Conservation (phyloP, 345 rosid genomes). For the Cardiospermum halicacabum region DNA sequence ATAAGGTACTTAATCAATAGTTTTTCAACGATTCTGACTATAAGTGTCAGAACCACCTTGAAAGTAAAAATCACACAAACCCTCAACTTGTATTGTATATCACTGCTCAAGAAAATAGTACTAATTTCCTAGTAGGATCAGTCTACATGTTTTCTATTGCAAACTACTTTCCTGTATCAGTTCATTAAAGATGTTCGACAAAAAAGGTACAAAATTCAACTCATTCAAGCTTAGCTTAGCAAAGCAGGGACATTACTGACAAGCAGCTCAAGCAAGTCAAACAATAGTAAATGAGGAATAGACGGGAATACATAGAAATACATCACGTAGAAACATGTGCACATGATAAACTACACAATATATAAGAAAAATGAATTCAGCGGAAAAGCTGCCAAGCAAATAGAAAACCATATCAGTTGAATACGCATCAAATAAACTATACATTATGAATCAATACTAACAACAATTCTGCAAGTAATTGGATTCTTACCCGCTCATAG, state of each 20-base stretch:
- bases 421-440: not conserved
- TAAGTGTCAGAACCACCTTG: not conserved
- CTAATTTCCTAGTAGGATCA: no score
- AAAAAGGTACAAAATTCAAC: not conserved
- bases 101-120: not conserved
- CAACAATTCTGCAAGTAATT: constrained; percentile 4
- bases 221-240: not conserved
- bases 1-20: not conserved
- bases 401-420: not conserved
- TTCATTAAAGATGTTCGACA: not conserved
- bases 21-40: not conserved
- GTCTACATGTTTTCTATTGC: not conserved
- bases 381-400: not conserved
- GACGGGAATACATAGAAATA: not conserved
- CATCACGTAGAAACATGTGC: not conserved
- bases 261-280: not conserved
- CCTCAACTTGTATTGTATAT: not conserved
- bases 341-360: not conserved
- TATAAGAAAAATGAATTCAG: not conserved
- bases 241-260: not conserved
- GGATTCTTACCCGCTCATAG: constrained; percentile 75
- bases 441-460: not conserved
- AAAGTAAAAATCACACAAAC: no score
- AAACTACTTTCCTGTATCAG: not conserved
- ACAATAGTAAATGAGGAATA: not conserved